These are phyloP conservation scores for Nannochloris sp. DNA, from an alignment of 139 green algal species.

Conservation along the genomic window DNA sequence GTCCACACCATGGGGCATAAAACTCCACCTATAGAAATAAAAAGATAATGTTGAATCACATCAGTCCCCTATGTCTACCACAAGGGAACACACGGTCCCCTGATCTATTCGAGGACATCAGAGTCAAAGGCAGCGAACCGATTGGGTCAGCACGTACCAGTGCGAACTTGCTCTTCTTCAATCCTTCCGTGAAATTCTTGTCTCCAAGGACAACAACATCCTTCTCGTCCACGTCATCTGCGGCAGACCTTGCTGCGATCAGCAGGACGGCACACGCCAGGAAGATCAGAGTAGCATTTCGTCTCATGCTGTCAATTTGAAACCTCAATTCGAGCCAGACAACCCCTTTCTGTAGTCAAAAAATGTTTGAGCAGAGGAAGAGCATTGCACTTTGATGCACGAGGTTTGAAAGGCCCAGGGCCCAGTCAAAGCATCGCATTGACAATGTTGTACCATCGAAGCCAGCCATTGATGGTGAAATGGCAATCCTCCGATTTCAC, in stretches of 20 bases:
- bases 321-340: too few relatives aligned
- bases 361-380: too few relatives aligned
- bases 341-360: too few relatives aligned
- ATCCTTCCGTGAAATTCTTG: conserved; percentile 51
- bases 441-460: too few relatives aligned
- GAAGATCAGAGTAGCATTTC: background rate
- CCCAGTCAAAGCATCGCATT: too few relatives aligned
- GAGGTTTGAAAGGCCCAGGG: too few relatives aligned
- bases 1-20: conserved; percentile 71
- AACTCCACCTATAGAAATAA: conserved; percentile 50
- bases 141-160: conserved; percentile 35
- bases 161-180: conserved; percentile 50
- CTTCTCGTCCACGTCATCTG: conserved; percentile 37
- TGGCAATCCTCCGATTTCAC: too few relatives aligned
- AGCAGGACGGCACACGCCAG: background rate
- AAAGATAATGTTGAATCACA: background rate
- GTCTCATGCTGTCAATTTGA: background rate
- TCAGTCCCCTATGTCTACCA: too few relatives aligned
- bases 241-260: background rate
- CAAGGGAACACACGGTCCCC: too few relatives aligned
- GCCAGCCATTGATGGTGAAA: too few relatives aligned
- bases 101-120: background rate
- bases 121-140: conserved; percentile 4
- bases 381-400: too few relatives aligned
- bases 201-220: conserved; percentile 61